These are phyloP conservation scores for Didymella arachidicola DNA, from an alignment of 2,329 filamentous ascomycete species.

Conservation along the genomic window DNA sequence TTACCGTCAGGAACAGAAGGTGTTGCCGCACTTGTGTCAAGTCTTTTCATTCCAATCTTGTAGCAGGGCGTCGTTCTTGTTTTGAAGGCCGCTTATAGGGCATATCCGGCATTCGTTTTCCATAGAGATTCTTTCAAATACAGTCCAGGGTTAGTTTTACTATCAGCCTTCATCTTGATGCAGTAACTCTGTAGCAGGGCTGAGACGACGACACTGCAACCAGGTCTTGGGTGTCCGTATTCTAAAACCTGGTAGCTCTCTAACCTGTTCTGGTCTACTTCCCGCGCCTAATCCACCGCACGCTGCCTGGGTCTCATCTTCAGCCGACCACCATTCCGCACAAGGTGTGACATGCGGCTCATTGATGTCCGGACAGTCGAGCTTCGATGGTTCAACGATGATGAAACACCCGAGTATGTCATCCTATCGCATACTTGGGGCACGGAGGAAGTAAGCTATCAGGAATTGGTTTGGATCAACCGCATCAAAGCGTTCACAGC, in stretches of 20 bases:
- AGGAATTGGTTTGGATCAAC: slow-evolving; percentile 26
- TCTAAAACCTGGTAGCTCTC: background rate
- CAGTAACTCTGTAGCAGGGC: background rate
- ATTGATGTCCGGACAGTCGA: slow-evolving; percentile 36
- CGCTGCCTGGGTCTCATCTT: background rate
- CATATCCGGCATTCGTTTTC: background rate
- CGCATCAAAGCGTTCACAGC: slow-evolving; percentile 22
- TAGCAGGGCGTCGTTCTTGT: background rate
- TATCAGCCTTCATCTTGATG: background rate
- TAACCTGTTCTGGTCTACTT: slow-evolving; percentile 4
- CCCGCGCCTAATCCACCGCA: background rate
- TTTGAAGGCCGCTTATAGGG: background rate
- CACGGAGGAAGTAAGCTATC: slow-evolving; percentile 28
- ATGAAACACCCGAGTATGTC: slow-evolving; percentile 30
- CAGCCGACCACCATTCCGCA: background rate
- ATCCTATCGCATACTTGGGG: slow-evolving; percentile 36
- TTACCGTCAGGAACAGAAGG: too few relatives aligned
- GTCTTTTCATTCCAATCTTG: background rate
- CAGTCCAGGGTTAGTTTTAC: background rate
- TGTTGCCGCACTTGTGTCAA: too few relatives aligned
- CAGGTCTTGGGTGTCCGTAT: background rate
- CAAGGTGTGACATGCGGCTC: slow-evolving; percentile 34
- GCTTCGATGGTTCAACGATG: slow-evolving; percentile 32
- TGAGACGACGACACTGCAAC: slow-evolving; percentile 8
- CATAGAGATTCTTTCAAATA: background rate